A percentile compares a stretch with the other conserved stretches of the same genome.
Conservation (phyloP, 495 filamentous ascomycete genomes). For the Lasiosphaeriaceae sp. region DNA sequence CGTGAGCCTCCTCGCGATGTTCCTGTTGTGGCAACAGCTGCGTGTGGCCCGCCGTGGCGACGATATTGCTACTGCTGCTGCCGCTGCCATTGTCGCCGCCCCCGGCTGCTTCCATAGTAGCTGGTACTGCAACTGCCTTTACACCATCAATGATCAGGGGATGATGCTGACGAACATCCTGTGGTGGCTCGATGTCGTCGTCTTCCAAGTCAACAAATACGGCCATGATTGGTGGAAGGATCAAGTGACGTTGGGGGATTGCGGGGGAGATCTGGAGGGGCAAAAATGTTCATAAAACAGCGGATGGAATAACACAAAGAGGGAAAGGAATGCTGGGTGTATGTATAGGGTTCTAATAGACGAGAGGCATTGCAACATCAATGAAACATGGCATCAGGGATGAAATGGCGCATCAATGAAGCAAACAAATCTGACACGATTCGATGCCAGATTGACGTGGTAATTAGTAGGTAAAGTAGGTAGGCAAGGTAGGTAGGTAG, state of each 20-base stretch:
- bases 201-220: constrained; percentile 62
- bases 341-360: background rate
- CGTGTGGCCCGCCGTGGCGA: background rate
- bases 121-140: background rate
- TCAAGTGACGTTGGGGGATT: background rate
- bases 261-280: background rate
- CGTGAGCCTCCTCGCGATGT: constrained; percentile 14
- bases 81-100: background rate
- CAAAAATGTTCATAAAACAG: background rate
- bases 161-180: constrained; percentile 18
- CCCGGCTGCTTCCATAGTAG: background rate
- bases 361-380: background rate
- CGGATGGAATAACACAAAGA: background rate
- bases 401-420: background rate
- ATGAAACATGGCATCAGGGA: background rate
- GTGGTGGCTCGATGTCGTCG: constrained; percentile 45
- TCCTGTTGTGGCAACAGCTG: background rate
- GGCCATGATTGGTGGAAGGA: constrained; percentile 47
- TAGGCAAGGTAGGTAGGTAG: background rate
- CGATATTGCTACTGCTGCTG: constrained; percentile 2
- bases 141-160: constrained; percentile 3
- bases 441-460: background rate
- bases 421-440: background rate
- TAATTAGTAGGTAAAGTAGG: background rate
- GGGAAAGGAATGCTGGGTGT: background rate